phyloP scores from a whole-genome alignment of 768 basidiomycete genomes.

The Agaricus subrufescens region DNA sequence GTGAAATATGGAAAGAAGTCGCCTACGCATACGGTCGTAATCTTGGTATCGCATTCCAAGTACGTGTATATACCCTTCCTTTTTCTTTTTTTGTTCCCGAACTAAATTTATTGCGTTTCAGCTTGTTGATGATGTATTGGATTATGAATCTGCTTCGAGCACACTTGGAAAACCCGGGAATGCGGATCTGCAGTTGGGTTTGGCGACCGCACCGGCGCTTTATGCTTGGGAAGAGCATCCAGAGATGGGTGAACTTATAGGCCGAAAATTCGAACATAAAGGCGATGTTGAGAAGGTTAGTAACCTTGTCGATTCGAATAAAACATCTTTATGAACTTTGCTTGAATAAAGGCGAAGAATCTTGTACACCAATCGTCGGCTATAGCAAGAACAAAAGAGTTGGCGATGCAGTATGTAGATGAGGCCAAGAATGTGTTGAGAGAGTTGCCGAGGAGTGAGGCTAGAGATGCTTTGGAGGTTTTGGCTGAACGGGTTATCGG shows the following conservation, averaged over 20 bases:
- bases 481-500: constrained; percentile 74
- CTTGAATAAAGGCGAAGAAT: constrained; percentile 56
- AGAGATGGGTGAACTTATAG: constrained; percentile 82
- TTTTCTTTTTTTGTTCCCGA: neutral
- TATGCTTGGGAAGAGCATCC: constrained; percentile 95
- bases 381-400: constrained; percentile 70
- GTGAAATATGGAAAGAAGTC: constrained; percentile 86
- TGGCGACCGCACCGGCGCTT: constrained; percentile 90
- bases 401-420: constrained; percentile 74
- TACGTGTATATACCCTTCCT: constrained; percentile 26
- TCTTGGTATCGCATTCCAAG: constrained; percentile 94
- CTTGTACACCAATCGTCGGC: constrained; percentile 77
- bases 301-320: constrained; percentile 2
- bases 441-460: constrained; percentile 78
- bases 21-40: constrained; percentile 97
- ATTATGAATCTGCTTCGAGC: constrained; percentile 76
- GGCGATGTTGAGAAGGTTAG: constrained; percentile 84
- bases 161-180: constrained; percentile 90
- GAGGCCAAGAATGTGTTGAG: constrained; percentile 73
- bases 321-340: constrained; percentile 1
- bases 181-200: constrained; percentile 76
- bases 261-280: constrained; percentile 70
- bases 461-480: constrained; percentile 68
- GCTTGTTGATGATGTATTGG: constrained; percentile 95
- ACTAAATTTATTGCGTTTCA: constrained; percentile 22